Conservation (phyloP, 2,329 filamentous ascomycete species). For the Aspergillus fijiensis region DNA sequence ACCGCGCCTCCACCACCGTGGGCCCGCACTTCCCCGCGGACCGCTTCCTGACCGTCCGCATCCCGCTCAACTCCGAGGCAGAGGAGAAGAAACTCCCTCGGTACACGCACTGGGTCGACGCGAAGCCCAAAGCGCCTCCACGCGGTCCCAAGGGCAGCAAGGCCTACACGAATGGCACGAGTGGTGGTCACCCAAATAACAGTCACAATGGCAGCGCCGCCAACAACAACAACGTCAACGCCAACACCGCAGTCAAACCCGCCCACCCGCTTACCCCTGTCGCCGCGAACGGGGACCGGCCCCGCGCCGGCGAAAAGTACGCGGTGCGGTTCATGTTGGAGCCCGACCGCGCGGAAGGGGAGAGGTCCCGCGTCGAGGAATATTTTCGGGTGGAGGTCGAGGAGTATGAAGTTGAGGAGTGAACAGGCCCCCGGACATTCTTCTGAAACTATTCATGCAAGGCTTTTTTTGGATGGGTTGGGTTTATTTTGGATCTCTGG, state of each 20-base stretch:
- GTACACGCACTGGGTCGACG: conserved; percentile 55
- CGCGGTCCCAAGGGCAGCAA: background rate
- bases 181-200: conserved; percentile 14
- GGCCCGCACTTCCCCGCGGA: conserved; percentile 72
- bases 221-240: conserved; percentile 18
- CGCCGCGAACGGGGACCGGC: conserved; percentile 47
- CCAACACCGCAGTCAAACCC: conserved; percentile 11
- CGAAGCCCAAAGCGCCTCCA: conserved; percentile 15
- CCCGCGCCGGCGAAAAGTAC: conserved; percentile 48
- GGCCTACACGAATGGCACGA: background rate
- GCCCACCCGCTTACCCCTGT: conserved; percentile 47
- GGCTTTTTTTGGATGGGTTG: background rate
- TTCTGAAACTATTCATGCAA: no score
- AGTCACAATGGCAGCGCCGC: conserved; percentile 12
- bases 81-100: conserved; percentile 62
- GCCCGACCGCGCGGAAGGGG: conserved; percentile 68
- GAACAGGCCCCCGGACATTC: background rate
- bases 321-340: conserved; percentile 91
- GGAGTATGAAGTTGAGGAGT: conserved; percentile 51
- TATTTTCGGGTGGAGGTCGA: conserved; percentile 78
- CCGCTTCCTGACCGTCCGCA: conserved; percentile 81
- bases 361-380: conserved; percentile 65
- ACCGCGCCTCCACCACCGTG: conserved; percentile 70
- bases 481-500: background rate
- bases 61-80: conserved; percentile 79